phyloP scores from a whole-genome alignment of 331 rosid species.

The Prunus yedoensis region DNA sequence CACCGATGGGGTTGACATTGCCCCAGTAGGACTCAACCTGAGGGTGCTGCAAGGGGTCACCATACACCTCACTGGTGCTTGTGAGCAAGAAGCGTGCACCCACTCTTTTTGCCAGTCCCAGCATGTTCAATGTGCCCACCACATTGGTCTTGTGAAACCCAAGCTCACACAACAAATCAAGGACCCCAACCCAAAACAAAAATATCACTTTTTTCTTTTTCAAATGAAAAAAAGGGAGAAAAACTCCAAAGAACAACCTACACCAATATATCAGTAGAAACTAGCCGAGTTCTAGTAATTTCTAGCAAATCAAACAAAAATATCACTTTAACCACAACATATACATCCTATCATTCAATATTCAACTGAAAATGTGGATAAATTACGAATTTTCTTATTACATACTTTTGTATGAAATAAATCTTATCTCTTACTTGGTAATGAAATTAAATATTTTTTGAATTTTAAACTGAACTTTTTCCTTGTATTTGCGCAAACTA shows the following conservation, averaged over 20 bases:
- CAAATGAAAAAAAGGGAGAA: too few species aligned
- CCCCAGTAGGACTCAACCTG: conserved; percentile 96
- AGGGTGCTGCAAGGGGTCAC: conserved; percentile 94
- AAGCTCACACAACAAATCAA: conserved; percentile 38
- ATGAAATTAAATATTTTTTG: too few species aligned
- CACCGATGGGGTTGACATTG: conserved; percentile 93
- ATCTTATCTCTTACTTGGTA: too few species aligned
- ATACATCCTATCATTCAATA: too few species aligned
- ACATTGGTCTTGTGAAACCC: conserved; percentile 85
- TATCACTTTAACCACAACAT: not conserved
- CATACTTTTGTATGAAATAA: too few species aligned
- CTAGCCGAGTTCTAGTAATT: too few species aligned
- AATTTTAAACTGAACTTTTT: too few species aligned
- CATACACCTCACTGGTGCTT: conserved; percentile 97
- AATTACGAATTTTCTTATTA: too few species aligned
- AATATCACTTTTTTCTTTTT: not conserved
- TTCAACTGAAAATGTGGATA: too few species aligned
- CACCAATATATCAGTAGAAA: too few species aligned
- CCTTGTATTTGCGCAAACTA: too few species aligned
- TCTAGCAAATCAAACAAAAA: not conserved
- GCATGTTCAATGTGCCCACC: conserved; percentile 91
- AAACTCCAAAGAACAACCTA: too few species aligned
- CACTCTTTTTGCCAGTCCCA: conserved; percentile 86
- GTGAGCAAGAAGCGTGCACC: conserved; percentile 85
- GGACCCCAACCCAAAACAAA: conserved; percentile 32